A percentile compares a stretch with the other conserved stretches of the same genome.
Evolutionary conservation across 768 basidiomycete species (phyloP).

Genomic region (Mycena alexandri): DNA sequence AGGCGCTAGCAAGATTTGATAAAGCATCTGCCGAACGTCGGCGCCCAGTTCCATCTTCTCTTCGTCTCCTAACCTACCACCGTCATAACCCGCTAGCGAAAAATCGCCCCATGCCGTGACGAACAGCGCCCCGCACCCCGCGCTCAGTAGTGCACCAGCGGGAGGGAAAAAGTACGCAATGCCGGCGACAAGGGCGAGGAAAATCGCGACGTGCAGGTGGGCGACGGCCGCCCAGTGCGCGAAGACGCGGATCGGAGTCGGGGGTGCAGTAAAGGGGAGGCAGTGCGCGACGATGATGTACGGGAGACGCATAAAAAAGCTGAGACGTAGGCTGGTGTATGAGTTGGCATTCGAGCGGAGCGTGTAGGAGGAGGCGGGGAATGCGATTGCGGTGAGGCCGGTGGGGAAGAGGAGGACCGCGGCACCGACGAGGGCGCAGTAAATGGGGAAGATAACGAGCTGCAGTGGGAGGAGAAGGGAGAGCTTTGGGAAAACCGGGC

Average conservation of each 20-base stretch:
- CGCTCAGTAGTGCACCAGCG: slow-evolving; percentile 17
- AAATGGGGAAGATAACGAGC: slow-evolving; percentile 31
- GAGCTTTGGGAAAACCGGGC: not conserved
- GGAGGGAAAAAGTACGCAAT: slow-evolving; percentile 13
- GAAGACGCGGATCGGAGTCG: slow-evolving; percentile 21
- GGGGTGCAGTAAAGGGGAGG: slow-evolving; percentile 28
- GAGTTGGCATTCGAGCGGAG: not conserved
- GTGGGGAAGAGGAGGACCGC: slow-evolving; percentile 27
- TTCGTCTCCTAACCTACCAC: not conserved
- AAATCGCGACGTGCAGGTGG: slow-evolving; percentile 31
- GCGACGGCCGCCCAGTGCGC: slow-evolving; percentile 37
- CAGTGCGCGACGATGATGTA: slow-evolving; percentile 3
- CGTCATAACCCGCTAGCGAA: not conserved
- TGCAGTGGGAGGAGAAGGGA: slow-evolving; percentile 29
- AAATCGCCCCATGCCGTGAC: slow-evolving; percentile 30
- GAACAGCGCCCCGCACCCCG: slow-evolving; percentile 3
- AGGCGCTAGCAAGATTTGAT: slow-evolving; percentile 16
- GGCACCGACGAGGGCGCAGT: slow-evolving; percentile 28
- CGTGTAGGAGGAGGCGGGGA: slow-evolving; percentile 21
- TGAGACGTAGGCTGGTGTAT: not conserved
- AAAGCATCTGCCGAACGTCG: slow-evolving; percentile 33
- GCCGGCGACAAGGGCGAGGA: slow-evolving; percentile 25
- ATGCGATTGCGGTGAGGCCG: slow-evolving; percentile 21
- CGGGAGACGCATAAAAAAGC: not conserved
- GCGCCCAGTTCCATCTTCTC: slow-evolving; percentile 10